Conservation (phyloP, 352 stramenopile species). For the Phytopythium ostracodes region DNA sequence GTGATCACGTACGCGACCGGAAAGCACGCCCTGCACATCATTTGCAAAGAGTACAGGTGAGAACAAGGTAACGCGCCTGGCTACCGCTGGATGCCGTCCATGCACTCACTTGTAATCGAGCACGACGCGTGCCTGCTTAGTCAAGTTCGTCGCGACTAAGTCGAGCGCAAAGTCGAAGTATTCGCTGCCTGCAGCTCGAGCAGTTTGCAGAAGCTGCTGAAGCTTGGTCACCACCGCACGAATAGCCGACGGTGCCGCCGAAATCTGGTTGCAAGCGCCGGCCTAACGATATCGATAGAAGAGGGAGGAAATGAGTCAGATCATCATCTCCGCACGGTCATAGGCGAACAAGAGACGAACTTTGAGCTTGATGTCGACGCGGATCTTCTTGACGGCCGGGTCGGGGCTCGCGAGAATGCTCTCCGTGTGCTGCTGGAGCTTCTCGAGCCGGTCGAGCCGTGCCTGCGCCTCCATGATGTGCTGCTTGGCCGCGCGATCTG, state of each 20-base stretch:
- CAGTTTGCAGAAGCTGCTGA: constrained; percentile 46
- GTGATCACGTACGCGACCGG: constrained; percentile 72
- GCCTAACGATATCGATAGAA: constrained; percentile 19
- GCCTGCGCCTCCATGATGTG: constrained; percentile 38
- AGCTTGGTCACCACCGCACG: constrained; percentile 67
- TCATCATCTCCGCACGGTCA: constrained; percentile 8
- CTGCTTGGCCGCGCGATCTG: constrained; percentile 31
- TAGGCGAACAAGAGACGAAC: background rate
- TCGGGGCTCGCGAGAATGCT: constrained; percentile 50
- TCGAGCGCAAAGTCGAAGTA: constrained; percentile 75
- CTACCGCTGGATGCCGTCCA: background rate
- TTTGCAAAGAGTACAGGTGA: background rate
- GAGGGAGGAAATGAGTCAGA: background rate
- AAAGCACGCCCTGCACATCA: constrained; percentile 45
- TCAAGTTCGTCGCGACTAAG: constrained; percentile 63
- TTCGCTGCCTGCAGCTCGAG: constrained; percentile 41
- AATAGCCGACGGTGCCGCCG: constrained; percentile 59
- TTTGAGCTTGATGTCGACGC: constrained; percentile 66
- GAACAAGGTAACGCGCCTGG: background rate
- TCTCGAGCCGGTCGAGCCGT: constrained; percentile 43
- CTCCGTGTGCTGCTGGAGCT: constrained; percentile 36
- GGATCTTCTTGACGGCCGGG: constrained; percentile 52
- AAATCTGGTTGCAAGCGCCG: constrained; percentile 81
- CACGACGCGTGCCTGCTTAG: constrained; percentile 59
- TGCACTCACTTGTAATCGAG: constrained; percentile 75